A percentile compares a stretch with the other conserved stretches of the same genome.
phyloP scores from a whole-genome alignment of 1,284 basidiomycete genomes.

The Heterobasidion occidentale region DNA sequence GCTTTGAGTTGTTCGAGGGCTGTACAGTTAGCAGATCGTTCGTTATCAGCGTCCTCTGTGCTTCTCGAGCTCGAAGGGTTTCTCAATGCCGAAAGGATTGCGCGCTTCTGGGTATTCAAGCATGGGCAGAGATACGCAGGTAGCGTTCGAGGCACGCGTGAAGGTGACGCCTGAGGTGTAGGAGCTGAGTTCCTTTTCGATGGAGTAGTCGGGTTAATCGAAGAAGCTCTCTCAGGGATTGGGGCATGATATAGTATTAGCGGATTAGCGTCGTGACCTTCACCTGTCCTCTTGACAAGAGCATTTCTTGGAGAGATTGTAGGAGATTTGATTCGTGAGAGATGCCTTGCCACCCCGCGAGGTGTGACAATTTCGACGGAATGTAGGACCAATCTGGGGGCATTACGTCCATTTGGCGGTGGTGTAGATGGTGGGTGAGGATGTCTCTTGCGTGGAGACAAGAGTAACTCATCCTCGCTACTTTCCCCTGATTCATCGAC shows the following conservation, averaged over 20 bases:
- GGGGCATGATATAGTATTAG: neutral
- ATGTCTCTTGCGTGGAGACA: conserved; percentile 16
- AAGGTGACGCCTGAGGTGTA: conserved; percentile 13
- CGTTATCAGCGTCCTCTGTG: conserved; percentile 20
- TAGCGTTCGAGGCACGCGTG: conserved; percentile 17
- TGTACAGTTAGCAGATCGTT: conserved; percentile 35
- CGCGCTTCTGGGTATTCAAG: conserved; percentile 48
- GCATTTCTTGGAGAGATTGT: conserved; percentile 4
- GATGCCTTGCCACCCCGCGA: conserved; percentile 1
- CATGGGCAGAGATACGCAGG: conserved; percentile 33
- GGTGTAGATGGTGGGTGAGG: conserved; percentile 23
- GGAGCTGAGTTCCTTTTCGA: conserved; percentile 17
- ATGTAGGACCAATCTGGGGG: conserved; percentile 22
- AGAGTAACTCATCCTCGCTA: conserved; percentile 25
- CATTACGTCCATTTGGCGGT: conserved; percentile 8
- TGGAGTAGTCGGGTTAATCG: conserved; percentile 11
- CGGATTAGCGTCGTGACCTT: neutral
- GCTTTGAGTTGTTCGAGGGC: conserved; percentile 49
- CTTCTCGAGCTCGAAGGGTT: conserved; percentile 18
- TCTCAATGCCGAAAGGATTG: conserved; percentile 43
- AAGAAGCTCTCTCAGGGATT: conserved; percentile 13
- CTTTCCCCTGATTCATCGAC: conserved; percentile 2
- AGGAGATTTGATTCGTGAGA: conserved; percentile 10
- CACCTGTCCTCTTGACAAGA: neutral
- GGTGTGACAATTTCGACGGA: conserved; percentile 32